Percentiles rank a stretch among this genome's conserved stretches.
Conservation (phyloP, 192 early-diverging fungal species). For the Neocallimastix lanati region DNA sequence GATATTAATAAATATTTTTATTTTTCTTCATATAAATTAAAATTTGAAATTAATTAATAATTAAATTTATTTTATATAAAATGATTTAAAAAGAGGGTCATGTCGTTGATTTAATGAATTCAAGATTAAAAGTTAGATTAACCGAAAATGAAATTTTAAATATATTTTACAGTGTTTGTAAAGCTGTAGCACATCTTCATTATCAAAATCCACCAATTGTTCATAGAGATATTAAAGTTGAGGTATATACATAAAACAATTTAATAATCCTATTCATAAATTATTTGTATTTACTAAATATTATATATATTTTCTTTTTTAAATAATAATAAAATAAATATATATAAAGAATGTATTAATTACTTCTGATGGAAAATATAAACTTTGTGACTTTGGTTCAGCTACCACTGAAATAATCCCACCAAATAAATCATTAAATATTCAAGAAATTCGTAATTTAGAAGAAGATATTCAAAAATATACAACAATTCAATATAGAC, state of each 20-base stretch:
- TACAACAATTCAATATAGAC: constrained; percentile 88
- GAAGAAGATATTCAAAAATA: constrained; percentile 73
- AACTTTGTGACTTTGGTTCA: constrained; percentile 94
- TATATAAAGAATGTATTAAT: constrained; percentile 18
- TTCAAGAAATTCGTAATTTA: constrained; percentile 47
- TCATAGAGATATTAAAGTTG: constrained; percentile 57
- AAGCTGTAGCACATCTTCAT: constrained; percentile 84
- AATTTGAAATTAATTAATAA: too few relatives aligned
- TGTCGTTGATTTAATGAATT: constrained; percentile 75
- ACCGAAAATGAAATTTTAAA: constrained; percentile 69
- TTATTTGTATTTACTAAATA: too few relatives aligned
- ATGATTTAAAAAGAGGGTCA: constrained; percentile 31
- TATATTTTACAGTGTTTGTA: constrained; percentile 71
- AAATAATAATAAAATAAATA: not conserved
- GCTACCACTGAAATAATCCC: constrained; percentile 39
- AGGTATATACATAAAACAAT: not conserved
- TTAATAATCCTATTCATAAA: too few relatives aligned
- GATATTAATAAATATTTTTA: too few relatives aligned
- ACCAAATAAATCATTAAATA: constrained; percentile 28
- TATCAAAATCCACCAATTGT: constrained; percentile 60
- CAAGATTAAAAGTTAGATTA: constrained; percentile 45
- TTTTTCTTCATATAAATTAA: too few relatives aligned
- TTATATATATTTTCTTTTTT: too few relatives aligned
- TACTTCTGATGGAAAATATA: constrained; percentile 39
- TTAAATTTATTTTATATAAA: too few relatives aligned